phyloP scores from a whole-genome alignment of 495 filamentous ascomycete genomes.

The Geopyxis carbonaria region DNA sequence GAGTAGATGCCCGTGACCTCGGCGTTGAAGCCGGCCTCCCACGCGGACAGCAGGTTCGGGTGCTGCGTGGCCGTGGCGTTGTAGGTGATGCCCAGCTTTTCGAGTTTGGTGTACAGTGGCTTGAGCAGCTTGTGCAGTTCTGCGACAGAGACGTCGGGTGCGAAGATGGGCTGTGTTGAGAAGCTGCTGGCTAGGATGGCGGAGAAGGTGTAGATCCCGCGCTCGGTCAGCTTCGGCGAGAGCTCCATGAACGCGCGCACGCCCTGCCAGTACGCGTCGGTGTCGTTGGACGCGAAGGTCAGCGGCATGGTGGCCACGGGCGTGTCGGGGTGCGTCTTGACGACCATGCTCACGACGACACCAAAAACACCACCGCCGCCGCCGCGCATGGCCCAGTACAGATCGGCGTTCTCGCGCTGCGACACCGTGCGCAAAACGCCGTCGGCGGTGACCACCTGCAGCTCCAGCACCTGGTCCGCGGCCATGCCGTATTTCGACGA shows the following conservation, averaged over 20 bases:
- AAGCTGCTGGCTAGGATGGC: neutral
- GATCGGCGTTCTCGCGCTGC: conserved; percentile 34
- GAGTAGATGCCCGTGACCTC: conserved; percentile 7
- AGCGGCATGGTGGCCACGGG: conserved; percentile 25
- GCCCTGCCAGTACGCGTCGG: conserved; percentile 31
- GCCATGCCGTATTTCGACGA: conserved; percentile 36
- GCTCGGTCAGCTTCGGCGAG: conserved; percentile 33
- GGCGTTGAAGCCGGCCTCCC: conserved; percentile 2
- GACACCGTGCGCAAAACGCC: conserved; percentile 37
- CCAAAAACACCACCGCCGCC: conserved; percentile 41
- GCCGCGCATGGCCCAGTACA: conserved; percentile 48
- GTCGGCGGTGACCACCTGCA: conserved; percentile 41
- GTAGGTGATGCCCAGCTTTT: too few relatives aligned
- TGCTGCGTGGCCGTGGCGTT: too few relatives aligned
- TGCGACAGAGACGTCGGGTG: conserved; percentile 1
- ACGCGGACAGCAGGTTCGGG: too few relatives aligned
- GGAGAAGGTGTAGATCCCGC: conserved; percentile 23
- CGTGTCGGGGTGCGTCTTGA: conserved; percentile 30
- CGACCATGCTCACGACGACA: conserved; percentile 35
- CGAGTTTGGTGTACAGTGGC: too few relatives aligned
- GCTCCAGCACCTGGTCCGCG: conserved; percentile 37
- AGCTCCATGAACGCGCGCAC: conserved; percentile 31
- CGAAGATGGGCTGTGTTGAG: conserved; percentile 20
- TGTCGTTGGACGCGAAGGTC: conserved; percentile 27
- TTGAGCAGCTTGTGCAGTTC: too few relatives aligned